These are phyloP conservation scores for Calonectria pseudoreteaudii DNA, from an alignment of 2,329 filamentous ascomycete genomes.

Conservation along the genomic window DNA sequence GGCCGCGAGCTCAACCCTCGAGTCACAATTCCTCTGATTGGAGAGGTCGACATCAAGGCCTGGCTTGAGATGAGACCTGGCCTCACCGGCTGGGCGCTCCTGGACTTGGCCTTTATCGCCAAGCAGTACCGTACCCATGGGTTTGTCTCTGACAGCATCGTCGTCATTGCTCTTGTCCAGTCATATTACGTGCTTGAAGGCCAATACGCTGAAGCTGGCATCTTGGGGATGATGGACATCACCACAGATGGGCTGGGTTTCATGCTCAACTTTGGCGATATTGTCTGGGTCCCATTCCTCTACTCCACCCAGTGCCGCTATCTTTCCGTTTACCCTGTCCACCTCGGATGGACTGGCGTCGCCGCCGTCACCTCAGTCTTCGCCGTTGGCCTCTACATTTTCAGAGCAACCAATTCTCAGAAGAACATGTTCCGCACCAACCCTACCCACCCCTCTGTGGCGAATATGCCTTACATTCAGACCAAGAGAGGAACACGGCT, in stretches of 20 bases:
- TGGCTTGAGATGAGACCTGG: conserved; percentile 90
- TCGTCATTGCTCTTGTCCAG: conserved; percentile 81
- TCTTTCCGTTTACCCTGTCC: conserved; percentile 81
- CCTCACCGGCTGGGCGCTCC: conserved; percentile 84
- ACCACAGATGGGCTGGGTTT: conserved; percentile 91
- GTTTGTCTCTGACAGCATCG: conserved; percentile 83
- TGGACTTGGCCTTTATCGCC: conserved; percentile 84
- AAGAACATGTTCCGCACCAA: conserved; percentile 94
- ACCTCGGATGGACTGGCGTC: conserved; percentile 75
- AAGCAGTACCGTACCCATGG: conserved; percentile 88
- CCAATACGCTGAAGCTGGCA: conserved; percentile 84
- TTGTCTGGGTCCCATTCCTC: conserved; percentile 90
- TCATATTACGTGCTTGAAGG: conserved; percentile 84
- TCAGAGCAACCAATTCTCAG: conserved; percentile 88
- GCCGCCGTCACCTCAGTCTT: conserved; percentile 74
- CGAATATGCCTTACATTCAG: conserved; percentile 83
- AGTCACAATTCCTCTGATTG: conserved; percentile 78
- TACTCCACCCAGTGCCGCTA: conserved; percentile 88
- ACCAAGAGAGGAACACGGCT: conserved; percentile 84
- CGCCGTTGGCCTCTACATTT: conserved; percentile 81
- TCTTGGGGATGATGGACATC: conserved; percentile 92
- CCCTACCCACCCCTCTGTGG: conserved; percentile 80
- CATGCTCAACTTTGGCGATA: conserved; percentile 91
- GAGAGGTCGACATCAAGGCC: conserved; percentile 87
- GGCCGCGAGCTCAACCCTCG: conserved; percentile 95